A percentile compares a stretch with the other conserved stretches of the same genome.
phyloP scores from a whole-genome alignment of 768 basidiomycete genomes.

The Tulasnella sp. region DNA sequence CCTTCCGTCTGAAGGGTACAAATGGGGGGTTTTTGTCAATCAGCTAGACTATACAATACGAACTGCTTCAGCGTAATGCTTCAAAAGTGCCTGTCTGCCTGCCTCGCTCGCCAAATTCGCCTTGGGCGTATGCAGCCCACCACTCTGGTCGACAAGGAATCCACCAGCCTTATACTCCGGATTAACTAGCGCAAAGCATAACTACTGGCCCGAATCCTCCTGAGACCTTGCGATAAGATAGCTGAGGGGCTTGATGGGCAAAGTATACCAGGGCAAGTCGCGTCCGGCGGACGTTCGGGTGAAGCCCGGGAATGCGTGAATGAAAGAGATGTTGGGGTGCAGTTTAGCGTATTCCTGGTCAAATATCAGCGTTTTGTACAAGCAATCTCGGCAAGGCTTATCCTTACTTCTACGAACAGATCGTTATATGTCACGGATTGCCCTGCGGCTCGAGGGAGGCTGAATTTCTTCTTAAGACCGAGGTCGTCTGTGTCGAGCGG shows the following conservation, averaged over 20 bases:
- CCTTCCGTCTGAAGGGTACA: neutral
- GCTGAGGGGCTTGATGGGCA: neutral
- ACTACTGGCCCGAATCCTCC: conserved; percentile 30
- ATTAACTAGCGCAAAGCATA: conserved; percentile 12
- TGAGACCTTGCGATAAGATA: neutral
- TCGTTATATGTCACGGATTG: conserved; percentile 24
- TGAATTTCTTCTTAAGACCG: conserved; percentile 35
- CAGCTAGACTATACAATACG: neutral
- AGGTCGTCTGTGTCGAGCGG: conserved; percentile 22
- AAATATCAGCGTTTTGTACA: conserved; percentile 6
- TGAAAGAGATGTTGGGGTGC: conserved; percentile 33
- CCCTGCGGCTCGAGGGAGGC: neutral
- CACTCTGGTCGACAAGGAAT: conserved; percentile 30
- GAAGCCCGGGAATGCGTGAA: conserved; percentile 34
- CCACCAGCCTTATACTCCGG: conserved; percentile 1
- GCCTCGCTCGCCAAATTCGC: conserved; percentile 17
- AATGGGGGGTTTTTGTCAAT: neutral
- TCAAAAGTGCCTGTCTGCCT: neutral
- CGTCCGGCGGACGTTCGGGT: neutral
- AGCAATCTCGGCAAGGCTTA: neutral
- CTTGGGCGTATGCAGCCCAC: conserved; percentile 1
- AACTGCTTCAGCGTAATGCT: neutral
- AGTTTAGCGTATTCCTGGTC: conserved; percentile 33
- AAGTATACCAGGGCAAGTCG: neutral
- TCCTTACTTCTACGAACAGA: conserved; percentile 25